These are phyloP conservation scores for Debaryomyces prosopidis DNA, from an alignment of 805 yeast genomes.

Conservation along the genomic window DNA sequence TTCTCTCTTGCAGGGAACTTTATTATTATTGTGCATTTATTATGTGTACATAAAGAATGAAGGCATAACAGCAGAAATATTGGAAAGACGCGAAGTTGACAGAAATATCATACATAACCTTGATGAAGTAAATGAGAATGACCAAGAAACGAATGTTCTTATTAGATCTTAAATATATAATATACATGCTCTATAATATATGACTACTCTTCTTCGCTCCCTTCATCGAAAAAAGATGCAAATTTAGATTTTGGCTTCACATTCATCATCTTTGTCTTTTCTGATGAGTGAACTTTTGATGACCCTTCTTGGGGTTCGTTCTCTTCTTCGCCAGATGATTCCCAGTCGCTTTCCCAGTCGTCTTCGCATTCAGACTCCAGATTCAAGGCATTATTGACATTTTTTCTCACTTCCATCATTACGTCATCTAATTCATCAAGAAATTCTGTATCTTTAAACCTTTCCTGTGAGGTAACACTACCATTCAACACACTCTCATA, in stretches of 20 bases:
- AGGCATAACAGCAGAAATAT: constrained; percentile 21
- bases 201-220: not conserved
- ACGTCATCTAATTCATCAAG: constrained; percentile 4
- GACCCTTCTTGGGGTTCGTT: not conserved
- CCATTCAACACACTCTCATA: constrained; percentile 5
- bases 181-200: too few species aligned
- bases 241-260: constrained; percentile 2
- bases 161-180: not conserved
- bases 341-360: not conserved
- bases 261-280: too few species aligned
- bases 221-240: constrained; percentile 6
- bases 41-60: constrained; percentile 30
- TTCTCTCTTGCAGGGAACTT: constrained; percentile 61
- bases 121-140: constrained; percentile 7
- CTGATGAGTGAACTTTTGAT: not conserved
- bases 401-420: constrained; percentile 5
- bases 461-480: not conserved
- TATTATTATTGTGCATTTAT: constrained; percentile 64
- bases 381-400: constrained; percentile 1
- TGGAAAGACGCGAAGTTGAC: constrained; percentile 30
- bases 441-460: constrained; percentile 2
- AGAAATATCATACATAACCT: constrained; percentile 29
- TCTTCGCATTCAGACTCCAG: constrained; percentile 1
- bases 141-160: not conserved
- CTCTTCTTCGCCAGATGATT: not conserved